Conservation (phyloP, 805 yeast genomes). For the Starmerella khaoyaiensis region DNA sequence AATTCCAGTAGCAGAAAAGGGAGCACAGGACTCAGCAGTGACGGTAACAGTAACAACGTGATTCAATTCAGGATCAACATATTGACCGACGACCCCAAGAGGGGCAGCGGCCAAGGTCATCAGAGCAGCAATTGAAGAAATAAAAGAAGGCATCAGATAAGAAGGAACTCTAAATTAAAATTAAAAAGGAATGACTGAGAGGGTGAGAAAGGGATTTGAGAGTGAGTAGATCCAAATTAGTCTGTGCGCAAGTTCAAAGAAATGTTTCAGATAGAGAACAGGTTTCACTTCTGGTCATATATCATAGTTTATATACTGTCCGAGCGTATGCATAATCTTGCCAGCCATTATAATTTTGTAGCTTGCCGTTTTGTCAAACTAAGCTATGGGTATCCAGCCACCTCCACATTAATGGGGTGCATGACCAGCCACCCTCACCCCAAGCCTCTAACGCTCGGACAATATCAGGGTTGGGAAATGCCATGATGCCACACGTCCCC, state of each 20-base stretch:
- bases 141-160: constrained; percentile 9
- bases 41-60: constrained; percentile 22
- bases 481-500: too few species aligned
- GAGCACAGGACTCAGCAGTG: constrained; percentile 15
- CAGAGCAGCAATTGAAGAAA: constrained; percentile 7
- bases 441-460: too few species aligned
- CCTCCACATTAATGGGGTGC: too few species aligned
- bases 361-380: too few species aligned
- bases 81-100: constrained; percentile 14
- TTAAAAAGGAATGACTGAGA: not conserved
- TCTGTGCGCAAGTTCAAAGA: too few species aligned
- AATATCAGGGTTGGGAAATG: too few species aligned
- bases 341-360: too few species aligned
- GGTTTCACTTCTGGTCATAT: too few species aligned
- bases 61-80: constrained; percentile 21
- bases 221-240: not conserved
- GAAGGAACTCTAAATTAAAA: not conserved
- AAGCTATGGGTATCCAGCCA: too few species aligned
- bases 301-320: not conserved
- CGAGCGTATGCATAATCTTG: constrained; percentile 4
- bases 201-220: not conserved
- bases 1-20: not conserved
- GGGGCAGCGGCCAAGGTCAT: constrained; percentile 1
- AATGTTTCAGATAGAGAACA: too few species aligned
- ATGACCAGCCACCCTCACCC: too few species aligned